Evolutionary conservation across 352 stramenopile species (phyloP), one percentile per base, ranked within the genome.

Genomic region (Saprolegnia parasitica): DNA sequence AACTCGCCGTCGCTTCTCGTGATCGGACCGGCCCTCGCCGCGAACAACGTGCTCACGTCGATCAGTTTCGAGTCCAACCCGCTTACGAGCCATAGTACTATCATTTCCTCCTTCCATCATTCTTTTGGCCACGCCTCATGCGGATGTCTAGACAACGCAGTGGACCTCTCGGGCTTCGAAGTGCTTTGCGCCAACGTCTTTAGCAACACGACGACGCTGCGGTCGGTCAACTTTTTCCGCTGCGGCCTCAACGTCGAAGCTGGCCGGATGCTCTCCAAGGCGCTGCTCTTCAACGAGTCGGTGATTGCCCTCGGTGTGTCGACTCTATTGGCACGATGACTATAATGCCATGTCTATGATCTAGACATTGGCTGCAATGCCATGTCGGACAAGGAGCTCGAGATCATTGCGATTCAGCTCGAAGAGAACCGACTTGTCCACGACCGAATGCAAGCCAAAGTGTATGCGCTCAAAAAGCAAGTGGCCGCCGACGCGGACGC

Each of bases 41-140:
- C 47, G 11, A 91, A 91, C 58, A 55, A 61, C 0, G 79, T 86
- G 42, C 74, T 91, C 52, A 81, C 75, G 24, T 79, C 78, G 6
- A 58, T 91, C 5, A 78, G 78, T 49, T 67, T 91, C 56, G 84
- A 91, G 57, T 83, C 79, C 18, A 91, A 88, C 18, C 74, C 76
- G 16, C 73, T 88, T 24, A 68, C 74, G 56, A 56, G n/a, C 49
- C 16, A 29, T 4, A 56, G 10, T 35, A 35, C 29, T 2, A 35
- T n/a, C 29, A 35, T 35, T 6, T 35, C 29, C 29, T 35, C 29
- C 29, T 6, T 35, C 29, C 5, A 35, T 35, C 2, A 5, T 35
- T 2, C n/a, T n/a, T n/a, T n/a, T n/a, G n/a, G n/a, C n/a, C n/a
- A n/a, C n/a, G n/a, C n/a, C n/a, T n/a, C n/a, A n/a, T n/a, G n/a